Evolutionary conservation across 164 flowering plant genomes (phyloP).

Genomic region (Platanus orientalis): DNA sequence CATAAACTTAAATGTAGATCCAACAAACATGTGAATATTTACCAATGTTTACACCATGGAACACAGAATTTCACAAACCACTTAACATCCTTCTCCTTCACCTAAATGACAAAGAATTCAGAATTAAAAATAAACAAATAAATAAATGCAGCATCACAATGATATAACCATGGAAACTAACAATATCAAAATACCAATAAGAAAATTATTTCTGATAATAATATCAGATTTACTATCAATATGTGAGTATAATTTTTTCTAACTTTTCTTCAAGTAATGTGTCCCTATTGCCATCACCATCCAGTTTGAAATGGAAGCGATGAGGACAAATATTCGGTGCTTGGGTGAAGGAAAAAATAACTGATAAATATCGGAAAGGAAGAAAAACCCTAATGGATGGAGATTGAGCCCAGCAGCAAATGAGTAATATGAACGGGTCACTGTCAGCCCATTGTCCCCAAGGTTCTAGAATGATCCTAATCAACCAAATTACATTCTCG

Average conservation of each 20-base stretch:
- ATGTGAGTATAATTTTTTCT: not conserved
- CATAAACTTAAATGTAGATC: not conserved
- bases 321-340: not conserved
- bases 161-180: not conserved
- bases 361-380: not conserved
- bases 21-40: slow-evolving; percentile 19
- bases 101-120: slow-evolving; percentile 31
- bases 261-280: not conserved
- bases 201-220: not conserved
- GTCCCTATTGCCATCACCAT: too few relatives aligned
- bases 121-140: not conserved
- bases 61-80: slow-evolving; percentile 97
- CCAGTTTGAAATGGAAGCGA: too few relatives aligned
- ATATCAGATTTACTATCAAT: not conserved
- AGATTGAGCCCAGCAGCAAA: not conserved
- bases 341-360: not conserved
- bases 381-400: not conserved
- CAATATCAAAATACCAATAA: not conserved
- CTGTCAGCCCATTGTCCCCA: not conserved
- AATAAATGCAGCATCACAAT: slow-evolving; percentile 4
- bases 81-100: slow-evolving; percentile 93
- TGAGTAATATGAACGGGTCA: not conserved
- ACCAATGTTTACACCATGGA: slow-evolving; percentile 99
- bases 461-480: not conserved
- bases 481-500: too few relatives aligned